These are phyloP conservation scores for Diplodia seriata DNA, from an alignment of 2,329 filamentous ascomycete species.

Conservation along the genomic window DNA sequence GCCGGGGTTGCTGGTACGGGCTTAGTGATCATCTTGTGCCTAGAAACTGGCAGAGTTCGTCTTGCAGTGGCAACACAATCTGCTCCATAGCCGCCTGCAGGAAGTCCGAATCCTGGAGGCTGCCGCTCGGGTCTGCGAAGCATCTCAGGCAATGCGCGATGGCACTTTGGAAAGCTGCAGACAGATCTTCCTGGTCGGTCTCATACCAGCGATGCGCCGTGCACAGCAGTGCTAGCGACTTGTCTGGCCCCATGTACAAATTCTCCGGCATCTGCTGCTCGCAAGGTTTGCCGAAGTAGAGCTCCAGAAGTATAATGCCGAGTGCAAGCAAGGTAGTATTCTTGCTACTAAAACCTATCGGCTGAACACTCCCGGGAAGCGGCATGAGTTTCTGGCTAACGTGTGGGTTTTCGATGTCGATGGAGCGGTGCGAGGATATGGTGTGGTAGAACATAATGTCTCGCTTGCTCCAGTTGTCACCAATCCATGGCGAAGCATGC, in stretches of 20 bases:
- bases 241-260: constrained; percentile 8
- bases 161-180: constrained; percentile 45
- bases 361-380: constrained; percentile 28
- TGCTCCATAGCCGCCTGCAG: constrained; percentile 47
- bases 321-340: constrained; percentile 46
- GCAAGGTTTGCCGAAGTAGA: constrained; percentile 47
- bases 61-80: constrained; percentile 47
- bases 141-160: constrained; percentile 46
- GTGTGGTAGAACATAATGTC: constrained; percentile 45
- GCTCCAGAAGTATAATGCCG: constrained; percentile 45
- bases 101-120: constrained; percentile 45
- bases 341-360: constrained; percentile 42
- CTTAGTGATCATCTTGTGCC: constrained; percentile 37
- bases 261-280: constrained; percentile 42
- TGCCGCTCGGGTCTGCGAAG: constrained; percentile 45
- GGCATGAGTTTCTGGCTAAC: constrained; percentile 38
- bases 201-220: constrained; percentile 47
- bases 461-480: constrained; percentile 44
- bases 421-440: constrained; percentile 35
- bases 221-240: constrained; percentile 38
- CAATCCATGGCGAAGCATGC: constrained; percentile 48
- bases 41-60: constrained; percentile 47
- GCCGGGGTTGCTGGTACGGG: background rate
- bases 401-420: constrained; percentile 46
- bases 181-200: constrained; percentile 45